Percentiles rank a stretch among this genome's conserved stretches.
These are phyloP conservation scores for Thymus quinquecostatus DNA, from an alignment of 257 asterid genomes.

Conservation along the genomic window DNA sequence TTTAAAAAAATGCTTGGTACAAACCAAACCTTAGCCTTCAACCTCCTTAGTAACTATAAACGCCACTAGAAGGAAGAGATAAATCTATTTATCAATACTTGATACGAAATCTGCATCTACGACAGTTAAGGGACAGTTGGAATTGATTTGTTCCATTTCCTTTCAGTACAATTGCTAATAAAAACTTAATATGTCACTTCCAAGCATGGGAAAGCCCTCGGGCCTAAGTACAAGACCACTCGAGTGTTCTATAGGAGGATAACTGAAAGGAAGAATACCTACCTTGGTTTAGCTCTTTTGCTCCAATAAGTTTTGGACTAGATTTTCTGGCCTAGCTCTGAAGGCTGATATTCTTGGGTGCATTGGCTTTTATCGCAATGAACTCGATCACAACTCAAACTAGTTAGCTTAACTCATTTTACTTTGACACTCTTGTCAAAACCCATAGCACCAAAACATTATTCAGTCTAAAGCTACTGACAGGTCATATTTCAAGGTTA, in stretches of 20 bases:
- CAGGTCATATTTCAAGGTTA: background rate
- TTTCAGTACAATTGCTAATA: background rate
- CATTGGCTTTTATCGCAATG: background rate
- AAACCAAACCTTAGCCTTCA: background rate
- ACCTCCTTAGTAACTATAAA: slow-evolving; percentile 8
- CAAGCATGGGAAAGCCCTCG: background rate
- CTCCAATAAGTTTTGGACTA: background rate
- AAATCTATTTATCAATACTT: background rate
- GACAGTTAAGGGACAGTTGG: too few relatives aligned
- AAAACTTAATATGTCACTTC: background rate
- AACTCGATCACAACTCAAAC: slow-evolving; percentile 4
- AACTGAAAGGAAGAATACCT: background rate
- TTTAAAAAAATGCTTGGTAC: background rate
- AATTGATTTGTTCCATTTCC: background rate
- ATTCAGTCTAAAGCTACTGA: background rate
- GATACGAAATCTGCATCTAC: too few relatives aligned
- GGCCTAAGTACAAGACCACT: background rate
- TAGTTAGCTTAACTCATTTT: slow-evolving; percentile 11
- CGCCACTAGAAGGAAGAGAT: background rate
- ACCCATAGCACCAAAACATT: slow-evolving; percentile 12
- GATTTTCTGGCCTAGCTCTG: background rate
- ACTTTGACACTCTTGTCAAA: slow-evolving; percentile 11
- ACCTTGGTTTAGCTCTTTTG: background rate
- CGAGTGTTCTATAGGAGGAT: background rate
- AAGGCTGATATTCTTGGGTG: background rate